Evolutionary conservation across 2,329 filamentous ascomycete species (phyloP).

Genomic region (Fusarium praegraminearum): DNA sequence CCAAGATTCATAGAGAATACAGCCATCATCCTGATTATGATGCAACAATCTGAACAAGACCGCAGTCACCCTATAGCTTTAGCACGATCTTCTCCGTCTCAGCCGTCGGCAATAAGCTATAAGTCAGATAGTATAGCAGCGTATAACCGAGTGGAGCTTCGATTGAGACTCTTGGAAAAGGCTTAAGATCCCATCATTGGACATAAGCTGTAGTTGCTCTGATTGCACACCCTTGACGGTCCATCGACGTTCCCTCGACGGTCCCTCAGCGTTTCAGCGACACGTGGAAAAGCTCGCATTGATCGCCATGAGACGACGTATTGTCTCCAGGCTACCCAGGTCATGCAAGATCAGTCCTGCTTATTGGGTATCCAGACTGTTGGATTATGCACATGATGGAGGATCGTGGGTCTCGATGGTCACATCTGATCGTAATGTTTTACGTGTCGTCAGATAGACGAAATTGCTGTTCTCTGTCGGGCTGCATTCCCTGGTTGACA

Average conservation of each 20-base stretch:
- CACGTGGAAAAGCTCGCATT: not conserved
- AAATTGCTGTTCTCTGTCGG: not conserved
- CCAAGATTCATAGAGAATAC: accelerated
- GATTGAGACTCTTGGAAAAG: not conserved
- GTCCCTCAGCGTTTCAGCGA: not conserved
- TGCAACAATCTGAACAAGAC: not conserved
- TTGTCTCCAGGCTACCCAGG: not conserved
- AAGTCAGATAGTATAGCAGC: accelerated
- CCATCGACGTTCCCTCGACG: not conserved
- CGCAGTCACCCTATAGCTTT: not conserved
- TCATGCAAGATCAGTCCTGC: not conserved
- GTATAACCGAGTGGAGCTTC: accelerated
- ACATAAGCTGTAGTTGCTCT: not conserved
- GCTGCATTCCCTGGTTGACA: not conserved
- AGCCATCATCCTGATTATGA: not conserved
- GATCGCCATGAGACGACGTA: not conserved
- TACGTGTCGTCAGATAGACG: not conserved
- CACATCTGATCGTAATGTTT: not conserved
- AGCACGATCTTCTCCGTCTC: not conserved
- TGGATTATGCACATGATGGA: not conserved
- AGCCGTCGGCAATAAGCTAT: not conserved
- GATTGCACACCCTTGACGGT: not conserved
- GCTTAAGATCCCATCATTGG: accelerated
- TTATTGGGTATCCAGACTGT: not conserved
- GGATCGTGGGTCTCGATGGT: not conserved